phyloP scores from a whole-genome alignment of 768 basidiomycete species.

The Chalciporus piperatus region DNA sequence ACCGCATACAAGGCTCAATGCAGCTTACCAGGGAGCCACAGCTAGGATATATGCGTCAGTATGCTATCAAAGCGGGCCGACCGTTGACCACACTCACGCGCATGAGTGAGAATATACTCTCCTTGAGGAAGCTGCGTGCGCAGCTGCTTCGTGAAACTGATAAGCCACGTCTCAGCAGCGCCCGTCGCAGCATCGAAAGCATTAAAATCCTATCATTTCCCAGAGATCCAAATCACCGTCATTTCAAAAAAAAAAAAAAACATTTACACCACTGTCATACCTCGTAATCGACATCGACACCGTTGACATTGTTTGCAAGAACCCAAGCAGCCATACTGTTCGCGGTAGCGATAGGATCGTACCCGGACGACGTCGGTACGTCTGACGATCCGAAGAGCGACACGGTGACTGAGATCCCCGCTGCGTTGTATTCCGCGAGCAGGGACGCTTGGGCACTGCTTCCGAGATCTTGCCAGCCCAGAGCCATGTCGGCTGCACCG shows the following conservation, averaged over 20 bases:
- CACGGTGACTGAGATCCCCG: constrained; percentile 57
- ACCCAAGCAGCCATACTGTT: constrained; percentile 46
- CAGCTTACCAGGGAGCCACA: constrained; percentile 41
- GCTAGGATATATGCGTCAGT: constrained; percentile 21
- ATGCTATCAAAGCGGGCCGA: background rate
- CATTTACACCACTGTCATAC: constrained; percentile 7
- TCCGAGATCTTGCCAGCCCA: constrained; percentile 40
- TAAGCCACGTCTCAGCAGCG: constrained; percentile 46
- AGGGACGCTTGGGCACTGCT: constrained; percentile 38
- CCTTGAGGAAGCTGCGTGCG: constrained; percentile 31
- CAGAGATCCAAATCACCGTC: background rate
- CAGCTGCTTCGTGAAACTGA: constrained; percentile 30
- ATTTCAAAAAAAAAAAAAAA: background rate
- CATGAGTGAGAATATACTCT: constrained; percentile 34
- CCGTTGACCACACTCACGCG: constrained; percentile 28
- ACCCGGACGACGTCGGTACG: constrained; percentile 30
- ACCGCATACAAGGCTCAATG: no score
- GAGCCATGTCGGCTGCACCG: constrained; percentile 45
- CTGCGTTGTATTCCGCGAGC: constrained; percentile 47
- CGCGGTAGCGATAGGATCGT: constrained; percentile 37
- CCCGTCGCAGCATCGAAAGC: constrained; percentile 53
- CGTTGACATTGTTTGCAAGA: constrained; percentile 43
- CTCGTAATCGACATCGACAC: constrained; percentile 55
- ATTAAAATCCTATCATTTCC: constrained; percentile 48
- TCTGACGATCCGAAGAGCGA: constrained; percentile 46